Conservation (phyloP, 192 early-diverging fungal genomes). For the Podila epigama region DNA sequence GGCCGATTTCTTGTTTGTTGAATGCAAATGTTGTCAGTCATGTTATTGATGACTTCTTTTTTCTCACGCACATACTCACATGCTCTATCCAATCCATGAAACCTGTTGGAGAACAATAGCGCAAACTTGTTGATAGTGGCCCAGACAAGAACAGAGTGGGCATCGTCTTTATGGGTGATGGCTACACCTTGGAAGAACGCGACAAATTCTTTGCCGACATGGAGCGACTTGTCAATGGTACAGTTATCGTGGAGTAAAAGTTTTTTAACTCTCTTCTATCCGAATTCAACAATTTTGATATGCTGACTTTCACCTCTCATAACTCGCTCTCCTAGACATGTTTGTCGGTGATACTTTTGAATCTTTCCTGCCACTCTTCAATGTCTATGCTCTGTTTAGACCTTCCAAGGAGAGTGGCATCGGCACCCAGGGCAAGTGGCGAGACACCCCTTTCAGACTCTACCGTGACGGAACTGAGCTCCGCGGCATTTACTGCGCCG, state of each 20-base stretch:
- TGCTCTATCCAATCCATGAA: too few relatives aligned
- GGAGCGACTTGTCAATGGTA: constrained; percentile 53
- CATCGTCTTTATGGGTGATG: constrained; percentile 73
- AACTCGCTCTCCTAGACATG: constrained; percentile 63
- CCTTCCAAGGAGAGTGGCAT: constrained; percentile 62
- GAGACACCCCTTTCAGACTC: constrained; percentile 64
- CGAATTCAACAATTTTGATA: neutral
- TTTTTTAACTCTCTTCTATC: neutral
- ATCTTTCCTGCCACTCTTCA: constrained; percentile 61
- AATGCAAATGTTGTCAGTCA: neutral
- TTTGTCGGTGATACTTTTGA: constrained; percentile 60
- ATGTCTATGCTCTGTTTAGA: constrained; percentile 63
- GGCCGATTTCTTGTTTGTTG: neutral
- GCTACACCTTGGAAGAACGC: constrained; percentile 58
- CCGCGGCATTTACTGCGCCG: constrained; percentile 63
- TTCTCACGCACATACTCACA: neutral
- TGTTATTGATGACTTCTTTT: neutral
- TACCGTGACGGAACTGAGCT: constrained; percentile 70
- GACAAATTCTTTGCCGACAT: constrained; percentile 63
- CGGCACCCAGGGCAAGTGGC: constrained; percentile 56
- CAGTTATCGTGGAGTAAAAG: too few relatives aligned
- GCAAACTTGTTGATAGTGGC: constrained; percentile 58
- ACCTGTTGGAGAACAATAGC: constrained; percentile 11
- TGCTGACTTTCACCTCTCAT: neutral
- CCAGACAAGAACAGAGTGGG: constrained; percentile 62